Evolutionary conservation across 345 rosid genomes (phyloP), one percentile per base, ranked within the genome.

Genomic region (Gynandropsis gynandra): DNA sequence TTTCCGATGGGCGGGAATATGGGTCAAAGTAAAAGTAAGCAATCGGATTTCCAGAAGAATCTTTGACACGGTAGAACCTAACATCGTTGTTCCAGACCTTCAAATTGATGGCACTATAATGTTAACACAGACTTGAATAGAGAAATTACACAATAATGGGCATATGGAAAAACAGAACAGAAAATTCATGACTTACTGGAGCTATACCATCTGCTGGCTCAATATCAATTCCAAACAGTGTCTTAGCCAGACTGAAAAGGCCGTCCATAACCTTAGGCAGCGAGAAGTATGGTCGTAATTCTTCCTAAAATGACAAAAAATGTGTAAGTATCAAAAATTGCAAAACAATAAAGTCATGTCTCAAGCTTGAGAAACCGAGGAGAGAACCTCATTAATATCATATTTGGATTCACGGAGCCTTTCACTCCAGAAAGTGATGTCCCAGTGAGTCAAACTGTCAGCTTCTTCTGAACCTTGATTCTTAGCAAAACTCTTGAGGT

Each of bases 1-100:
- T 90, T 58, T 90, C 92, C 31, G 98, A 75, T 38, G 98, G 96
- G 46, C 98, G 96, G 56, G 96, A 83, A 59, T 82, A 87, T 49
- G 98, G 96, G 74, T 90, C 98, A 64, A 90, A 90, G 70, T 87
- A 87, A 62, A 90, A 90, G 67, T 90, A 87, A 8, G 98, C 95
- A 68, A 57, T 58, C 34, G 98, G 85, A 58, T 63, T 72, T 40
- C 95, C 89, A 47, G 81, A 77, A 54, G 92, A 77, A 67, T 90
- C 95, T 59, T 87, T 84, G 48, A 90, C 82, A 43, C 83, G 7
- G 64, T 82, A 90, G 72, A 90, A 90, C 64, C 67, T 79, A 27
- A 90, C 97, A 16, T 82, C 95, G 7, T 61, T 76, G 71, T 82
- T 83, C 98, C 98, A 90, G 45, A 90, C 89, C 98, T 90, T 62